These are phyloP conservation scores for Jacaranda mimosifolia DNA, from an alignment of 257 asterid genomes.

Conservation along the genomic window DNA sequence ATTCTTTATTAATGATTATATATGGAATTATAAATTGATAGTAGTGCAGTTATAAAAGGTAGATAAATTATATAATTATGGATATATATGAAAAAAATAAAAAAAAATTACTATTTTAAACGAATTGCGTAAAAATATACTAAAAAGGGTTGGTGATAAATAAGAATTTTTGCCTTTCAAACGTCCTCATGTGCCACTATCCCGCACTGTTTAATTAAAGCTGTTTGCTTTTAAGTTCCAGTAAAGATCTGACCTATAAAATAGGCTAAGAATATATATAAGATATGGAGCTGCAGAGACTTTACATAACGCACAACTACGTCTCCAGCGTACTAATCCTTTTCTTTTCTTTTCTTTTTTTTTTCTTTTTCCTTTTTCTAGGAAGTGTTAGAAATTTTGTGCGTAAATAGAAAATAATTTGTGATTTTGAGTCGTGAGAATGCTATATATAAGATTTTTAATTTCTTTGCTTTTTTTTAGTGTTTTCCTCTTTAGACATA, in stretches of 20 bases:
- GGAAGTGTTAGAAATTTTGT: not conserved
- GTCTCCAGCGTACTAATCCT: too few species aligned
- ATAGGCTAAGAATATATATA: not conserved
- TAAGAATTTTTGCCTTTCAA: not conserved
- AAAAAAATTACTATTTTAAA: too few species aligned
- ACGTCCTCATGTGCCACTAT: slow-evolving; percentile 22
- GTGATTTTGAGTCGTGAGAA: not conserved
- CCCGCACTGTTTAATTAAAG: slow-evolving; percentile 20
- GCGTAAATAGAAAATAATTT: not conserved
- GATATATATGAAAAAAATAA: too few species aligned
- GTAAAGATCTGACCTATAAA: slow-evolving; percentile 1
- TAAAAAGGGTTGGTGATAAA: too few species aligned
- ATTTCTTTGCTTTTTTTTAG: not conserved
- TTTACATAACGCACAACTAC: not conserved
- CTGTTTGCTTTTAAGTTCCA: slow-evolving; percentile 20
- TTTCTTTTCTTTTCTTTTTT: too few species aligned
- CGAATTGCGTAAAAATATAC: too few species aligned
- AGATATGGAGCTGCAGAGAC: not conserved
- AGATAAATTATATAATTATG: too few species aligned
- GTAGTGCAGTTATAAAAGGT: too few species aligned
- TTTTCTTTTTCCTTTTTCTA: too few species aligned
- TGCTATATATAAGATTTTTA: not conserved
- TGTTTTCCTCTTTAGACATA: not conserved
- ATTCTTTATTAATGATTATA: too few species aligned
- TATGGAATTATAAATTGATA: too few species aligned